Percentiles rank a stretch among this genome's conserved stretches.
Conservation (phyloP, 371 early-diverging fungal genomes). For the Basidiobolus meristosporus region DNA sequence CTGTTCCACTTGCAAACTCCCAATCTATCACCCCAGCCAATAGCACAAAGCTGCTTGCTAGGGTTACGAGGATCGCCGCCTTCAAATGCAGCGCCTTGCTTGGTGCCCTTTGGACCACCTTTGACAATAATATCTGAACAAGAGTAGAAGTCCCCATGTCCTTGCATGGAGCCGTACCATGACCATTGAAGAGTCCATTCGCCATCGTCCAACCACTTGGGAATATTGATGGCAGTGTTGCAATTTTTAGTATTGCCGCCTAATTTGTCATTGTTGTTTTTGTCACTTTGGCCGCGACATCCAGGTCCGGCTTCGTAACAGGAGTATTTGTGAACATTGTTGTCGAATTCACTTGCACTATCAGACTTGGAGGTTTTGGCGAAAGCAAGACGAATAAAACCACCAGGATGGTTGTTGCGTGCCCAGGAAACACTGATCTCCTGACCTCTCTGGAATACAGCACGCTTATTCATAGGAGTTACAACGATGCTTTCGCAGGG, state of each 20-base stretch:
- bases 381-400: conserved; percentile 31
- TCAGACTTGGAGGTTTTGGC: conserved; percentile 28
- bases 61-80: conserved; percentile 33
- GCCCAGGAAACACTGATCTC: conserved; percentile 20
- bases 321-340: conserved; percentile 17
- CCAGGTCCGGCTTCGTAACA: conserved; percentile 24
- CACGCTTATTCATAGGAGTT: conserved; percentile 17
- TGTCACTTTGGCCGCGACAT: conserved; percentile 15
- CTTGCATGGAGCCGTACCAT: conserved; percentile 36
- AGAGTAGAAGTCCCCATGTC: conserved; percentile 25
- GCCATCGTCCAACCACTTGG: conserved; percentile 23
- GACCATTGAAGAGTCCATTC: conserved; percentile 31
- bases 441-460: conserved; percentile 21
- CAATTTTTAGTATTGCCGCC: conserved; percentile 19
- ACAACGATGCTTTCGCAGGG: conserved; percentile 22
- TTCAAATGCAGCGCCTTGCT: conserved; percentile 7
- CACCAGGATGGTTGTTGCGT: conserved; percentile 38
- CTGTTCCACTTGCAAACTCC: too few relatives aligned
- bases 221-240: conserved; percentile 20
- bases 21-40: too few relatives aligned
- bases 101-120: conserved; percentile 12
- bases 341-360: conserved; percentile 20
- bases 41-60: conserved; percentile 15
- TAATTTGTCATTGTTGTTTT: conserved; percentile 6
- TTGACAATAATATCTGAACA: conserved; percentile 23